Evolutionary conservation across 257 asterid species (phyloP).

Genomic region (Capsicum baccatum): DNA sequence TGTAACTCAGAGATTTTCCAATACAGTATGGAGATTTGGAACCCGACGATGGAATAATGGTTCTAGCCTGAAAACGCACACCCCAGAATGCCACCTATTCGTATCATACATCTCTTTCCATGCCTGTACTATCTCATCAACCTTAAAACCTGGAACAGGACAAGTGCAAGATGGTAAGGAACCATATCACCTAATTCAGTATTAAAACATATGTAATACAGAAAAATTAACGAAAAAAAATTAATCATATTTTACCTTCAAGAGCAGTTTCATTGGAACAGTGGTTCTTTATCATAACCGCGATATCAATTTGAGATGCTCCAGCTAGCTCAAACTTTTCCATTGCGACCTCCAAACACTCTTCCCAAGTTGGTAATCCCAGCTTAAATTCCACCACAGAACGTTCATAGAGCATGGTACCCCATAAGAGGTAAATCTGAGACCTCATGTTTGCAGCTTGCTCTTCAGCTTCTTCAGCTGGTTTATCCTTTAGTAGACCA

Average conservation of each 20-base stretch:
- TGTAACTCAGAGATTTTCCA: slow-evolving; percentile 61
- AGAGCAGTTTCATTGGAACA: slow-evolving; percentile 92
- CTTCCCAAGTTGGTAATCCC: slow-evolving; percentile 90
- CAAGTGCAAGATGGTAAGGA: slow-evolving; percentile 12
- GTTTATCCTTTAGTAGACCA: slow-evolving; percentile 55
- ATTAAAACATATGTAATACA: neutral
- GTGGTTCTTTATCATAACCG: slow-evolving; percentile 95
- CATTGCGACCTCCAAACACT: slow-evolving; percentile 88
- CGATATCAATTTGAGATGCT: slow-evolving; percentile 81
- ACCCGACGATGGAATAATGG: slow-evolving; percentile 79
- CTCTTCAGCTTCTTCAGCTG: slow-evolving; percentile 70
- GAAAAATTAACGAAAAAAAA: neutral
- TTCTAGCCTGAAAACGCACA: slow-evolving; percentile 71
- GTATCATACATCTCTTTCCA: slow-evolving; percentile 98
- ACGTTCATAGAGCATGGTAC: slow-evolving; percentile 87
- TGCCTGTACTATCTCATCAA: slow-evolving; percentile 96
- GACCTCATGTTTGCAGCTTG: slow-evolving; percentile 72
- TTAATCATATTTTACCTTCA: slow-evolving; percentile 57
- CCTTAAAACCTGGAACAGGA: slow-evolving; percentile 70
- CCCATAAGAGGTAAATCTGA: slow-evolving; percentile 89
- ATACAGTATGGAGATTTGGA: slow-evolving; percentile 69
- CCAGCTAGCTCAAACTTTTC: slow-evolving; percentile 92
- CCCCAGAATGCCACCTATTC: slow-evolving; percentile 80
- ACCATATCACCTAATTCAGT: slow-evolving; percentile 25
- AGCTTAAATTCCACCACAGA: slow-evolving; percentile 90